Base-by-base conservation (phyloP, 2,329 filamentous ascomycete species). In the Venturia nashicola region DNA sequence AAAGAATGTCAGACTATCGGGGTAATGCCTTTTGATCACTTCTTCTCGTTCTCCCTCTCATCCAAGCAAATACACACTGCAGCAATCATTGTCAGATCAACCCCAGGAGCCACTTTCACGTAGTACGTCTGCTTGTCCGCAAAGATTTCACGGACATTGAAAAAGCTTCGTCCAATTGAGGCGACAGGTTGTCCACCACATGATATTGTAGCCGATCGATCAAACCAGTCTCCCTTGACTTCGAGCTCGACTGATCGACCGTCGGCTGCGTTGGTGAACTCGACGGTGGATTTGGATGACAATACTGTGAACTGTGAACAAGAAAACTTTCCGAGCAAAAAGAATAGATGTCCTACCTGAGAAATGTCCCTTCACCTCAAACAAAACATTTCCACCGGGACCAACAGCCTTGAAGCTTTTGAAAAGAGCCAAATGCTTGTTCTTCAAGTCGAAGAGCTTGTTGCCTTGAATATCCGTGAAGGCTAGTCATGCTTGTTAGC, bases 31-130 rank as follows among this genome's bases (percentile, higher is more conserved):
- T 9, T 8, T 1, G 11, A 36, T 36, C 32, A 43, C 23, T n/a
- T 23, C 16, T 48, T 57, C 34, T 83, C 79, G 59, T 84, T 82
- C 65, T 86, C 82, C 76, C 81, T 82, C 78, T 89, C 86, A 67
- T 89, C 87, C 65, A 89, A 75, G 66, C 82, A 85, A 62, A 90
- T 84, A 70, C 85, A 89, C 69, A 89, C 76, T 12, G 86, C 87
- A 0, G 79, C 83, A 67, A 89, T 81, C 59, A 89, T 70, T 4
- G 84, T 81, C 73, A 87, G 79, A 69, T 90, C 87, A 7, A 88
- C 83, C 18, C 82, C 82, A 0, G 86, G 84, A 1, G 85, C 85
- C 6, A 89, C 79, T 0, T 78, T 79, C 5, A 90, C 78, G 1
- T 78, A 81, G 67, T 90, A 90, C 4, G 85, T 86, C 74, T 89